A percentile compares a stretch with the other conserved stretches of the same genome.
Evolutionary conservation across 805 yeast species (phyloP).

Genomic region (Huiozyma naganishii): DNA sequence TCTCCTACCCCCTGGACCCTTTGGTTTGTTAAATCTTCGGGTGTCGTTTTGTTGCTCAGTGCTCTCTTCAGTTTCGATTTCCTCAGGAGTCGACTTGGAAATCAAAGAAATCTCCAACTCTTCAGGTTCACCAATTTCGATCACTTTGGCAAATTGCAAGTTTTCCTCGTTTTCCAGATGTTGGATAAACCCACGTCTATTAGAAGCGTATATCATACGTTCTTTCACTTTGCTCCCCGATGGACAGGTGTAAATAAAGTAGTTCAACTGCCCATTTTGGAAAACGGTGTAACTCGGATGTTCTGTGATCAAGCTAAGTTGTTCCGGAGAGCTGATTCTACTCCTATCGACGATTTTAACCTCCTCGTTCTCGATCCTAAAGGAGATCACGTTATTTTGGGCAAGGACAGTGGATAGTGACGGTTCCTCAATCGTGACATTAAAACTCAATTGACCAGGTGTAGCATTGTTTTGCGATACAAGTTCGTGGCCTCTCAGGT

Average conservation of each 20-base stretch:
- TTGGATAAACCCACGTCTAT: constrained; percentile 49
- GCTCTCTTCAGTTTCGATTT: constrained; percentile 26
- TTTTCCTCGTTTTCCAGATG: constrained; percentile 33
- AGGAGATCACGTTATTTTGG: constrained; percentile 38
- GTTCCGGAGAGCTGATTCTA: constrained; percentile 18
- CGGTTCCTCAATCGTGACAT: constrained; percentile 10
- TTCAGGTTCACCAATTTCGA: constrained; percentile 65
- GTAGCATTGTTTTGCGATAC: constrained; percentile 24
- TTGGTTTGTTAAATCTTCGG: constrained; percentile 45
- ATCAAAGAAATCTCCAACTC: constrained; percentile 45
- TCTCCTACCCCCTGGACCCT: constrained; percentile 54
- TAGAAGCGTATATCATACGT: constrained; percentile 86
- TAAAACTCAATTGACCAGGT: constrained; percentile 17
- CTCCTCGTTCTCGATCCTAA: constrained; percentile 41
- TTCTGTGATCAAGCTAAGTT: constrained; percentile 29
- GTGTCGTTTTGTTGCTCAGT: constrained; percentile 10
- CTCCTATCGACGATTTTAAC: constrained; percentile 30
- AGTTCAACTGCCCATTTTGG: constrained; percentile 32
- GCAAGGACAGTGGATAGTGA: constrained; percentile 12
- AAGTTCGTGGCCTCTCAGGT: constrained; percentile 13
- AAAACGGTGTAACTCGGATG: constrained; percentile 53
- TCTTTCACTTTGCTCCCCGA: constrained; percentile 82
- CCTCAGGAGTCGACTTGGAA: constrained; percentile 16
- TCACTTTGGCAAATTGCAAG: constrained; percentile 33
- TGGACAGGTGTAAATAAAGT: constrained; percentile 81